Conservation (phyloP, 2,329 filamentous ascomycete genomes). For the Mollisia scopiformis region DNA sequence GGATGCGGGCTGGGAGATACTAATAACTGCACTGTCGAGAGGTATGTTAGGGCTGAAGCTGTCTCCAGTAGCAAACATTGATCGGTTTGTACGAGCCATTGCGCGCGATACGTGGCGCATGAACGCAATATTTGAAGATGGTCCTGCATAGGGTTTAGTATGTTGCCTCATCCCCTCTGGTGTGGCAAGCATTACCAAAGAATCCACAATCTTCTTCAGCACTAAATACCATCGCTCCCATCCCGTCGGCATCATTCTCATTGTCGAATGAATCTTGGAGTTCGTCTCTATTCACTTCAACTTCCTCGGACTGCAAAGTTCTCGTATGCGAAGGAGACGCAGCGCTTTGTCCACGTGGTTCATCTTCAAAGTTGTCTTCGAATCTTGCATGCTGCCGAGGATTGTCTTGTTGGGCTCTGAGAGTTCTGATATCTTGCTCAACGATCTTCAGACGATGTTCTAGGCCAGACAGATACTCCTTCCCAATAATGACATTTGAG, state of each 20-base stretch:
- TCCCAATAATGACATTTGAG: constrained; percentile 43
- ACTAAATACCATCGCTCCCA: constrained; percentile 37
- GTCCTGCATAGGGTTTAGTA: too few species aligned
- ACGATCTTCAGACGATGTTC: constrained; percentile 35
- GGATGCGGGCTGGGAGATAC: too few species aligned
- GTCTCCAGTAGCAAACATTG: too few species aligned
- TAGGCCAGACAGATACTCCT: constrained; percentile 36
- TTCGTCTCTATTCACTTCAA: too few species aligned
- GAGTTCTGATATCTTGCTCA: constrained; percentile 30
- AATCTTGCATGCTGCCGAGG: constrained; percentile 34
- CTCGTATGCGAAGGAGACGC: too few species aligned
- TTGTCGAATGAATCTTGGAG: background rate
- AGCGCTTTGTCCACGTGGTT: too few species aligned
- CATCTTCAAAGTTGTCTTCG: too few species aligned
- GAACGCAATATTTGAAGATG: constrained; percentile 44
- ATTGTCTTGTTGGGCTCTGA: constrained; percentile 39
- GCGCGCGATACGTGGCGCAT: constrained; percentile 41
- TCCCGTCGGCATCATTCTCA: constrained; percentile 34
- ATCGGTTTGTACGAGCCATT: constrained; percentile 22
- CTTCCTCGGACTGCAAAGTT: too few species aligned
- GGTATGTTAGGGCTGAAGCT: too few species aligned
- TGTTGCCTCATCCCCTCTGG: too few species aligned
- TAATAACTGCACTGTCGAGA: too few species aligned
- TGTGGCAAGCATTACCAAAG: too few species aligned
- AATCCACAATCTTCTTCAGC: constrained; percentile 39